Base-by-base conservation (phyloP, 108 stramenopile genomes). In the Skeletonema grethae region DNA sequence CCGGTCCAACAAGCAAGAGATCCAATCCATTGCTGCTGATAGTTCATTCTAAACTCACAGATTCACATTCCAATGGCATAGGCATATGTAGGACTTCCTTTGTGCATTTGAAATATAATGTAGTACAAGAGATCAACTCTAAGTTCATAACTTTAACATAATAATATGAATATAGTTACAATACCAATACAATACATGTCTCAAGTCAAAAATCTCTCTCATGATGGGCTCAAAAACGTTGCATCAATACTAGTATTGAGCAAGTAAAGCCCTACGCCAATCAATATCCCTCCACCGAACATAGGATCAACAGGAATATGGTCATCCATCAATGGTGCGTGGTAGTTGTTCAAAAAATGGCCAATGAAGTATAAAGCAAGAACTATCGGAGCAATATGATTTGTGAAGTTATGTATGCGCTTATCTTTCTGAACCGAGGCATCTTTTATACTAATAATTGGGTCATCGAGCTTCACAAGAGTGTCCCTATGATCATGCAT, bases 401-500 rank as follows among this genome's bases (percentile, higher is more conserved):
- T 38, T 10, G 65, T 75, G 30, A 75, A 67, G 25, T 41, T 60
- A 46, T 75, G 74, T 32, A 65, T 2, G 28, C 60, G 20, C 50
- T 67, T 15, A 11, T 32, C 31, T 25, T 46, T 68, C 6, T 20
- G 22, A 18, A 24, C 41, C 46, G 24, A 25, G 2, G 55, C 36
- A 10, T 58, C 36, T 34, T 38, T 39, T 16, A 61, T 45, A 25
- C 57, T 65, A 0, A 61, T 22, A n/a, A 76, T 63, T 5, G 75
- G 75, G 50, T 76, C 75, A 18, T 68, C 67, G 0, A 76, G 62
- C 7, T 50, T 43, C 4, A 76, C 20, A 6, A 76, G 36, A 12
- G 67, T 55, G 55, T 76, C 75, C 10, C 75, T 60, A 20, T 76
- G 75, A 28, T 57, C 10, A 63, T 76, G 75, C 22, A 76, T 62